Evolutionary conservation across 345 rosid species (phyloP).

Genomic region (Salix udensis): DNA sequence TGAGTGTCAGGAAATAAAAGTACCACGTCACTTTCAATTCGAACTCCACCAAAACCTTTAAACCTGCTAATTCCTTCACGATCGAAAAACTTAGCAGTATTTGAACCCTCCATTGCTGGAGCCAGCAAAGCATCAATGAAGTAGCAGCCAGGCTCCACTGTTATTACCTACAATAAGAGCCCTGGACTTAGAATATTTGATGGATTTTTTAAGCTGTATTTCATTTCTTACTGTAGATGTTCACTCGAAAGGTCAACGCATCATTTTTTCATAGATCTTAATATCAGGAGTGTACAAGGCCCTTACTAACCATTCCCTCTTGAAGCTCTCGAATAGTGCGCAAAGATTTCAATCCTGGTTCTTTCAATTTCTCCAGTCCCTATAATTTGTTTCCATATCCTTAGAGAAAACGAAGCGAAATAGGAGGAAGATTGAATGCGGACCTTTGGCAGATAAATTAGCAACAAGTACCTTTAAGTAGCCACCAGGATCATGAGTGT

Average conservation of each 20-base stretch:
- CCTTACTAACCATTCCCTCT: conserved; percentile 75
- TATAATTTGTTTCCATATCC: conserved; percentile 25
- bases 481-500: conserved; percentile 95
- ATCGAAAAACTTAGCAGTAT: conserved; percentile 63
- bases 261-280: background rate
- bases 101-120: conserved; percentile 59
- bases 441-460: background rate
- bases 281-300: background rate
- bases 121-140: conserved; percentile 71
- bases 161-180: conserved; percentile 58
- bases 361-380: conserved; percentile 67
- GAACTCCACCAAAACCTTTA: conserved; percentile 78
- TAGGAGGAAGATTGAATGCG: background rate
- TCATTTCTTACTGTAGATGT: background rate
- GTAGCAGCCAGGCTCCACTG: conserved; percentile 97
- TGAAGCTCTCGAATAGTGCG: conserved; percentile 68
- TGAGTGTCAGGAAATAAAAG: background rate
- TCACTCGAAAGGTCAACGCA: no score
- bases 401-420: conserved; percentile 3
- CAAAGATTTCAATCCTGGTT: conserved; percentile 72
- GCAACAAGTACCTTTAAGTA: conserved; percentile 49
- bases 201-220: background rate
- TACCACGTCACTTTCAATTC: conserved; percentile 97
- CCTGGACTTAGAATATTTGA: background rate
- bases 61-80: conserved; percentile 50